Base-by-base conservation (phyloP, 1,139 yeast species). In the Arxiozyma telluris region DNA sequence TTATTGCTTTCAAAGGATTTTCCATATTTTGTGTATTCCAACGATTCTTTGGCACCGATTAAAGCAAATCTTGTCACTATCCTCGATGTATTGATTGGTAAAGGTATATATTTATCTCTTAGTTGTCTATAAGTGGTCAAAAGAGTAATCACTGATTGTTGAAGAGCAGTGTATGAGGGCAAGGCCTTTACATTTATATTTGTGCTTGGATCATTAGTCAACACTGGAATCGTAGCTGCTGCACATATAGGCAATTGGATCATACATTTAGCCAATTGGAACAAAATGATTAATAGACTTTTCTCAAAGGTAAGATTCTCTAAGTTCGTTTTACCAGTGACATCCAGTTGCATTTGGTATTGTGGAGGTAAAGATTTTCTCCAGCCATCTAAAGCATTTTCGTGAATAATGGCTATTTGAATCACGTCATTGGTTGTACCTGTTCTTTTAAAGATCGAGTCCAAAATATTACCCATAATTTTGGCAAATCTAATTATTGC, bases 11-110 rank as follows among this genome's bases (percentile, higher is more conserved):
- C 85, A 62, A 84, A 82, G 54, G 89, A 70, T 0, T 93, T 84
- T 0, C 96, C 96, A 27, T 93, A 90, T 64, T 87, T 82, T 2
- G 89, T 83, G 65, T 87, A 88, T 59, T 88, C 96, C 55, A 89
- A 73, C 0, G 89, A 81, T 11, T 95, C 91, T 59, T 83, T 83
- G 1, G 95, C 87, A 21, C 87, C 87, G 54, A 88, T 68, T 20
- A 88, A 72, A 0, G 90, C 78, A 58, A 84, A 77, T 50, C 90
- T 73, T 0, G 90, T 82, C 61, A 82, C 81, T 56, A 84, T 81
- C 55, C 94, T 72, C 0, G 90, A 74, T n/a, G 83, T 73, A 63
- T 87, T 87, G 48, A 87, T 64, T 0, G 96, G 95, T 15, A 88
- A 68, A 0, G 96, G 86, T 23, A 84, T 71, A 50, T 79, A 67